Evolutionary conservation across 768 basidiomycete genomes (phyloP).

Genomic region (Amanita rubescens): DNA sequence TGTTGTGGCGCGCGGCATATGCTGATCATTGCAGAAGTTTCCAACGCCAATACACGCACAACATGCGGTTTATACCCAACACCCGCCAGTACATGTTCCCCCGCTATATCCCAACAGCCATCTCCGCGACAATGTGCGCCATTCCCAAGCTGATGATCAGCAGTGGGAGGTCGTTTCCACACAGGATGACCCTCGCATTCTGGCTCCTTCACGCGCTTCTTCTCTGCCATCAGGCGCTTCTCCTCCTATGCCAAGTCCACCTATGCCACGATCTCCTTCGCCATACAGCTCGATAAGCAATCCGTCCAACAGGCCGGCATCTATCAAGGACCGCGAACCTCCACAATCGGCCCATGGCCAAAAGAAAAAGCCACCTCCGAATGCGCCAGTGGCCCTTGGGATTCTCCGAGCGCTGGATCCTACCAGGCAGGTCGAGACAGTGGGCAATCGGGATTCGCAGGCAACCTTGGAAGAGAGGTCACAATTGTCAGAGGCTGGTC

Average conservation of each 20-base stretch:
- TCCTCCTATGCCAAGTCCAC: slow-evolving; percentile 30
- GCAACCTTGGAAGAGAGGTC: slow-evolving; percentile 27
- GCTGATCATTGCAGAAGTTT: slow-evolving; percentile 20
- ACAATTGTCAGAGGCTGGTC: slow-evolving; percentile 23
- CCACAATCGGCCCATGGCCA: neutral
- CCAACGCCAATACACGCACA: slow-evolving; percentile 33
- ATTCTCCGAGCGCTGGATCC: slow-evolving; percentile 63
- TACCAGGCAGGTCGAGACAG: slow-evolving; percentile 21
- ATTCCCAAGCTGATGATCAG: slow-evolving; percentile 30
- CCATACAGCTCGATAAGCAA: slow-evolving; percentile 30
- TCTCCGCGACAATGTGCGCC: slow-evolving; percentile 14
- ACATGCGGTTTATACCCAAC: slow-evolving; percentile 24
- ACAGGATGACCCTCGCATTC: slow-evolving; percentile 21
- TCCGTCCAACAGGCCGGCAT: slow-evolving; percentile 22
- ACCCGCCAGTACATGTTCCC: slow-evolving; percentile 7
- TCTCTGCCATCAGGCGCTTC: slow-evolving; percentile 40
- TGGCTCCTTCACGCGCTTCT: slow-evolving; percentile 39
- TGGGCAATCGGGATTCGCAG: slow-evolving; percentile 18
- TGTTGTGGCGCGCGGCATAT: neutral
- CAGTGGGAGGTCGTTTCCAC: slow-evolving; percentile 37
- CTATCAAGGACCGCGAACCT: slow-evolving; percentile 3
- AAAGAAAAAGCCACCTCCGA: slow-evolving; percentile 16
- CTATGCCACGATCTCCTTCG: slow-evolving; percentile 35
- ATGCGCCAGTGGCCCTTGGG: slow-evolving; percentile 37
- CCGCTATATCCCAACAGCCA: slow-evolving; percentile 9